phyloP scores from a whole-genome alignment of 805 yeast species.

The Grigorovia jiainica region DNA sequence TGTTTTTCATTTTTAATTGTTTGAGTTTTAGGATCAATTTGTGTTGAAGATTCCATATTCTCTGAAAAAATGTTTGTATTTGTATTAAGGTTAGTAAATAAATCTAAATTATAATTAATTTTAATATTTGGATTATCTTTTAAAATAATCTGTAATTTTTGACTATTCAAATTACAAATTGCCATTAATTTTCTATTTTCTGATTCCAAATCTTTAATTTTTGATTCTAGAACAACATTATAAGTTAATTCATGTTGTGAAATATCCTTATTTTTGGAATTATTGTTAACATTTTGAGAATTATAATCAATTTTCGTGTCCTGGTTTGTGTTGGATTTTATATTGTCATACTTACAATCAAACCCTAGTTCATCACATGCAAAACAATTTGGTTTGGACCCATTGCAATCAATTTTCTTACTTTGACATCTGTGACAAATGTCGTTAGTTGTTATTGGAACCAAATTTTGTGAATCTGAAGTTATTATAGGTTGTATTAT shows the following conservation, averaged over 20 bases:
- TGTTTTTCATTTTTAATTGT: no score
- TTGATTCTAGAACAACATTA: conserved; percentile 80
- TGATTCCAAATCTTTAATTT: conserved; percentile 76
- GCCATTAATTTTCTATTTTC: conserved; percentile 66
- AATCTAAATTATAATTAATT: neutral
- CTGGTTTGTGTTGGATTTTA: no score
- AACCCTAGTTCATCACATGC: conserved; percentile 79
- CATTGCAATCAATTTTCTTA: conserved; percentile 70
- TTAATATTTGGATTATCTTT: neutral
- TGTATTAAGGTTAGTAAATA: no score
- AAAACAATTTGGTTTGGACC: conserved; percentile 59
- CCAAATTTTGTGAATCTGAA: no score
- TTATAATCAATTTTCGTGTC: neutral
- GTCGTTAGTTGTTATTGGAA: conserved; percentile 50
- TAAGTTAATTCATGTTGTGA: conserved; percentile 53
- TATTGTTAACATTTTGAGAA: no score
- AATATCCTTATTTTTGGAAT: neutral
- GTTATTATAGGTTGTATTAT: neutral
- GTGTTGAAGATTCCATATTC: no score
- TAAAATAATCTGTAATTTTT: conserved; percentile 1
- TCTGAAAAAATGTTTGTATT: no score
- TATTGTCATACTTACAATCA: conserved; percentile 50
- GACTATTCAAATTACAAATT: conserved; percentile 24
- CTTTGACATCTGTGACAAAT: conserved; percentile 70
- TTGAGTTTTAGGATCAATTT: no score